phyloP scores from a whole-genome alignment of 768 basidiomycete species.

The Leccinum subgranulosum region DNA sequence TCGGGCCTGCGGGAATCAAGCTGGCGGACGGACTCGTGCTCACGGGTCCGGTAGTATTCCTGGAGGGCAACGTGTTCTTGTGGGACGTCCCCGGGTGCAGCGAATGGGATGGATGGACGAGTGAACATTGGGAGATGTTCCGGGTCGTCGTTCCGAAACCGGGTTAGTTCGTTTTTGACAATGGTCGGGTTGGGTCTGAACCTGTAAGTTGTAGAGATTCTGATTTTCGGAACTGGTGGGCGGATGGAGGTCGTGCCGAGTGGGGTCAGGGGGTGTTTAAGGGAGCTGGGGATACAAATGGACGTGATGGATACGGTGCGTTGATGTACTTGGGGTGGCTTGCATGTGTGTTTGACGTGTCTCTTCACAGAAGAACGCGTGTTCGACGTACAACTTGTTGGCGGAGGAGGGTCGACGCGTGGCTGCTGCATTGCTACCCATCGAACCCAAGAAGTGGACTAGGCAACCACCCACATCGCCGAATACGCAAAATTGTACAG shows the following conservation, averaged over 20 bases:
- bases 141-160: constrained; percentile 82
- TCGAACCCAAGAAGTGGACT: constrained; percentile 51
- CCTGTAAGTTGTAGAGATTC: constrained; percentile 60
- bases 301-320: constrained; percentile 84
- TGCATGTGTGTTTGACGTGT: neutral
- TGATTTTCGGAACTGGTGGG: constrained; percentile 85
- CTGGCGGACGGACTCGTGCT: constrained; percentile 78
- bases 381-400: constrained; percentile 92
- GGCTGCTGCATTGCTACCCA: constrained; percentile 84
- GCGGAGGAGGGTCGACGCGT: constrained; percentile 92
- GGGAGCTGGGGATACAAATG: constrained; percentile 75
- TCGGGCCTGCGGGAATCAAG: constrained; percentile 60
- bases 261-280: constrained; percentile 62
- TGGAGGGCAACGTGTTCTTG: constrained; percentile 82
- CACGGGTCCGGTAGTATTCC: constrained; percentile 74
- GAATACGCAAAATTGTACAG: constrained; percentile 11
- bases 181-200: neutral
- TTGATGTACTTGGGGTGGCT: constrained; percentile 6
- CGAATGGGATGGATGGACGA: constrained; percentile 67
- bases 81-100: constrained; percentile 73
- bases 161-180: constrained; percentile 43
- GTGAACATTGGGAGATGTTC: constrained; percentile 76
- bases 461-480: constrained; percentile 15
- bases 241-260: constrained; percentile 68
- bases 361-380: constrained; percentile 72